A percentile compares a stretch with the other conserved stretches of the same genome.
Conservation (phyloP, 768 basidiomycete species). For the Amanita subjunquillea region DNA sequence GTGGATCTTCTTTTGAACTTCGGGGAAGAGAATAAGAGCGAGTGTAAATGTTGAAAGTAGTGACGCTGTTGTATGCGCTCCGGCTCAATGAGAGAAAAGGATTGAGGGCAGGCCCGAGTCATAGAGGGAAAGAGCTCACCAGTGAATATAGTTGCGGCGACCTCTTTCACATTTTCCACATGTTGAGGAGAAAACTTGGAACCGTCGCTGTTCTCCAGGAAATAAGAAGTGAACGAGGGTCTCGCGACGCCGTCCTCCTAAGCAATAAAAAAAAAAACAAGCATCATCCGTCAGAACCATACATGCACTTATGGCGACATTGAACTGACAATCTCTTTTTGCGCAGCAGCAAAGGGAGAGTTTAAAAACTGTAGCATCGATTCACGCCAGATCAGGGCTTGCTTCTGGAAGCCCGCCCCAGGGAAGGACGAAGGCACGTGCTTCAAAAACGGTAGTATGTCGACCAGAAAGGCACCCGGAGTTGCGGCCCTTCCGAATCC, state of each 20-base stretch:
- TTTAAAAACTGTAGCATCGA: conserved; percentile 24
- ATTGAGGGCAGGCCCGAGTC: neutral
- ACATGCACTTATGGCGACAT: neutral
- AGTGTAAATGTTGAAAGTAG: conserved; percentile 22
- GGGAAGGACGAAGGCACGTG: conserved; percentile 50
- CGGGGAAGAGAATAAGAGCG: conserved; percentile 29
- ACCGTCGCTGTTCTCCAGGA: conserved; percentile 13
- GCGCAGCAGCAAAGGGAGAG: conserved; percentile 21
- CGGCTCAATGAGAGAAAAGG: conserved; percentile 9
- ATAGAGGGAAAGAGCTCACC: conserved; percentile 9
- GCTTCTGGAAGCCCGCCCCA: conserved; percentile 46
- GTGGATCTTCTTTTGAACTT: conserved; percentile 25
- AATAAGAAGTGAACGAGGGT: conserved; percentile 16
- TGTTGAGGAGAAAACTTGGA: conserved; percentile 9
- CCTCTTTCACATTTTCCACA: conserved; percentile 21
- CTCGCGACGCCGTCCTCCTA: conserved; percentile 13
- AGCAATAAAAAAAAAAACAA: neutral
- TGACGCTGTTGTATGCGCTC: conserved; percentile 18
- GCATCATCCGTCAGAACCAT: neutral
- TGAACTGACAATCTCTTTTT: conserved; percentile 17
- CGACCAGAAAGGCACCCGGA: conserved; percentile 37
- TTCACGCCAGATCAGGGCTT: conserved; percentile 34
- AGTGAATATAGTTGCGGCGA: conserved; percentile 26
- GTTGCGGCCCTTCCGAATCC: conserved; percentile 22
- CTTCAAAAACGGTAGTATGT: conserved; percentile 26